These are phyloP conservation scores for Kuraishia hungarica DNA, from an alignment of 805 yeast genomes.

Conservation along the genomic window DNA sequence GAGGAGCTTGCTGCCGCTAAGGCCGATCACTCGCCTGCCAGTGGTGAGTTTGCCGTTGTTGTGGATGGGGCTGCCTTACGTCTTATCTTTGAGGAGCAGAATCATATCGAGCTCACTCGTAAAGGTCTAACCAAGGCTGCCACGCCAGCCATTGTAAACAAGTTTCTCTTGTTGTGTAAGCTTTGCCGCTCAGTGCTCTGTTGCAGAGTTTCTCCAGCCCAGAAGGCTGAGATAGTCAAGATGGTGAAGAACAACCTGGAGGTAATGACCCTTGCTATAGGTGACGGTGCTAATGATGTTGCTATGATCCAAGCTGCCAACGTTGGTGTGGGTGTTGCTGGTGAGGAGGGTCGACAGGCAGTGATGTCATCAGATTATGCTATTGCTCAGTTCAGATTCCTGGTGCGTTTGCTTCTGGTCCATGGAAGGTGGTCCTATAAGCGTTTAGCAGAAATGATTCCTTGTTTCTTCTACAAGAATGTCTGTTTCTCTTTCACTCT, in stretches of 20 bases:
- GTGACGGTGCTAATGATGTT: slow-evolving; percentile 84
- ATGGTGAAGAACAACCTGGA: slow-evolving; percentile 54
- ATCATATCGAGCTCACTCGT: slow-evolving; percentile 12
- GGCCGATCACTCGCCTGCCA: slow-evolving; percentile 58
- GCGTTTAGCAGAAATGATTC: slow-evolving; percentile 69
- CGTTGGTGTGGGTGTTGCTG: slow-evolving; percentile 81
- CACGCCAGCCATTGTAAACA: slow-evolving; percentile 21
- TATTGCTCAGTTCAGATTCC: slow-evolving; percentile 67
- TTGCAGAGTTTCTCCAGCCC: slow-evolving; percentile 80
- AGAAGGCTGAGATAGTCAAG: slow-evolving; percentile 67
- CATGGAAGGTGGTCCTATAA: slow-evolving; percentile 85
- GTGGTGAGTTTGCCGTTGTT: slow-evolving; percentile 47
- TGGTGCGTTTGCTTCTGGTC: slow-evolving; percentile 55
- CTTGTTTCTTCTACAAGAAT: slow-evolving; percentile 72
- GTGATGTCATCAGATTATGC: slow-evolving; percentile 84
- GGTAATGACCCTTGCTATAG: slow-evolving; percentile 75
- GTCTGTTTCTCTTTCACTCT: slow-evolving; percentile 63
- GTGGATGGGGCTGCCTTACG: slow-evolving; percentile 64
- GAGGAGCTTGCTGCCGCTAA: slow-evolving; percentile 41
- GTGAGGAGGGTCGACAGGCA: slow-evolving; percentile 83
- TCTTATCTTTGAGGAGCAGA: slow-evolving; percentile 29
- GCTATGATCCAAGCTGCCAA: slow-evolving; percentile 86
- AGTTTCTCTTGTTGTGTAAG: slow-evolving; percentile 64
- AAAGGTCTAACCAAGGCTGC: neutral
- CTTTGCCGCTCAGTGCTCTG: slow-evolving; percentile 74